Conservation (phyloP, 2,329 filamentous ascomycete genomes). For the Fonsecaea monophora region DNA sequence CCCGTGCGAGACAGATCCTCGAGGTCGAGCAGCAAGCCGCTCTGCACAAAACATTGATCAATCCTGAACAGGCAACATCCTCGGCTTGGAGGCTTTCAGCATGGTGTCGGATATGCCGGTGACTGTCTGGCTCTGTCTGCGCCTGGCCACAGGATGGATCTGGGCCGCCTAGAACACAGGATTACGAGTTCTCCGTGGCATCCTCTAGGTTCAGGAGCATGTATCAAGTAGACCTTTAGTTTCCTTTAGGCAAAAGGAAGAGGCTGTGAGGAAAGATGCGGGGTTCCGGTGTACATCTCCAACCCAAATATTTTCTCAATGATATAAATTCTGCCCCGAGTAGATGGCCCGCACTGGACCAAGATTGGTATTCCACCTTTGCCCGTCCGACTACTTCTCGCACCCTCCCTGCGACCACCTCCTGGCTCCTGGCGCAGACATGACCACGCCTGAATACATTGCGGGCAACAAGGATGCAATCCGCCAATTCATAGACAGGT, state of each 20-base stretch:
- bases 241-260: slow-evolving; percentile 8
- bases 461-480: slow-evolving; percentile 80
- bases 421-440: slow-evolving; percentile 20
- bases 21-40: neutral
- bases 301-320: slow-evolving; percentile 4
- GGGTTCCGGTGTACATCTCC: neutral
- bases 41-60: neutral
- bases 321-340: neutral
- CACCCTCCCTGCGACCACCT: neutral
- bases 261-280: neutral
- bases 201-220: neutral
- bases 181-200: neutral
- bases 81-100: neutral
- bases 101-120: neutral
- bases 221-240: neutral
- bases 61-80: neutral
- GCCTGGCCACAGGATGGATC: neutral
- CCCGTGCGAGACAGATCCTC: neutral
- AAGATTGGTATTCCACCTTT: neutral
- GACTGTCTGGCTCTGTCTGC: neutral
- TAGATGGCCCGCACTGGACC: neutral
- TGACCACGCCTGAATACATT: slow-evolving; percentile 63
- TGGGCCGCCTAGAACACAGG: neutral
- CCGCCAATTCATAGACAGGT: slow-evolving; percentile 82
- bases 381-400: neutral